Conservation (phyloP, 169 alveolate species). For the Plasmodium malariae region DNA sequence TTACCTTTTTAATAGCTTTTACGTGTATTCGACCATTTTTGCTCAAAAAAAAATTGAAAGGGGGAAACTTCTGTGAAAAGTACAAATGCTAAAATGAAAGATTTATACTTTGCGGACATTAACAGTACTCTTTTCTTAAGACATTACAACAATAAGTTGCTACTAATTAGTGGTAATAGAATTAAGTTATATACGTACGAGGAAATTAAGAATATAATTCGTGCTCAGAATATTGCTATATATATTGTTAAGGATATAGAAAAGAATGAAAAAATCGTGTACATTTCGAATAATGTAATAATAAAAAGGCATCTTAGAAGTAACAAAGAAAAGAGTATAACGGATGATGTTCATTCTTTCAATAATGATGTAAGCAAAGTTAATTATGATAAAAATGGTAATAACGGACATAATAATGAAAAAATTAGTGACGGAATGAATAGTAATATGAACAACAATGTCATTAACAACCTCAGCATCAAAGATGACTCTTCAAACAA, state of each 20-base stretch:
- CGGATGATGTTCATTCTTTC: background rate
- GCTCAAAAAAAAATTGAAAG: no score
- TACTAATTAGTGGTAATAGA: conserved; percentile 55
- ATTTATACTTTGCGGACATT: conserved; percentile 57
- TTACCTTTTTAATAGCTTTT: no score
- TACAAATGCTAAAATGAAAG: conserved; percentile 57
- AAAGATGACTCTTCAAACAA: background rate
- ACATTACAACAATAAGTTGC: conserved; percentile 47
- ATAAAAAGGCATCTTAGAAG: conserved; percentile 8
- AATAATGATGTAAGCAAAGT: background rate
- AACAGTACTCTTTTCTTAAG: conserved; percentile 46
- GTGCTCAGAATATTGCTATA: conserved; percentile 57
- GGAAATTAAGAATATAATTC: conserved; percentile 38
- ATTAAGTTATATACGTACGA: conserved; percentile 51
- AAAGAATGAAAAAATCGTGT: conserved; percentile 64
- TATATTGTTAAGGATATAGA: conserved; percentile 31
- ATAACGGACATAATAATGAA: background rate
- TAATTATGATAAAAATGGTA: conserved; percentile 8
- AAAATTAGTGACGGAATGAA: background rate
- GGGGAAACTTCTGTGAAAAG: no score
- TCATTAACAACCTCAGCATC: background rate
- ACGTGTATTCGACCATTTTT: no score
- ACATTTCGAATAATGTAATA: conserved; percentile 69
- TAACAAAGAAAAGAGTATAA: background rate
- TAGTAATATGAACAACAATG: background rate